Percentiles rank a stretch among this genome's conserved stretches.
Conservation (phyloP, 345 rosid genomes). For the Fremontodendron californicum region DNA sequence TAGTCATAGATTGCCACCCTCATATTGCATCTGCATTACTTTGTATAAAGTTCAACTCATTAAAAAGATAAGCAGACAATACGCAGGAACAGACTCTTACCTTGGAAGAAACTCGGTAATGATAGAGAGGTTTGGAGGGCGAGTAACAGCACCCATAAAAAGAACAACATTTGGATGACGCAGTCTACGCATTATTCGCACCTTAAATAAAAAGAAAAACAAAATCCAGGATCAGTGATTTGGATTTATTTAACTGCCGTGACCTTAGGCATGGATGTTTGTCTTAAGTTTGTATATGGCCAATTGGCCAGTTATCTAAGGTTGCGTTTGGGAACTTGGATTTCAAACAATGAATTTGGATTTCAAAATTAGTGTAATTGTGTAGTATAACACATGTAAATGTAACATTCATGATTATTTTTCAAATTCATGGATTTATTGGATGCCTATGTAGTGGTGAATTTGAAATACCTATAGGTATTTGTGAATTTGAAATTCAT, state of each 20-base stretch:
- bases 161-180: slow-evolving; percentile 99
- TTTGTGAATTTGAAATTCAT: no score
- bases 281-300: not conserved
- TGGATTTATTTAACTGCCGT: not conserved
- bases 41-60: not conserved
- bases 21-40: slow-evolving; percentile 2
- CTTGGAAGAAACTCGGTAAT: slow-evolving; percentile 97
- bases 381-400: no score
- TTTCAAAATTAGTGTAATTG: no score
- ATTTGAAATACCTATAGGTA: no score
- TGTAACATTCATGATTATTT: no score
- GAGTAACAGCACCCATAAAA: slow-evolving; percentile 98
- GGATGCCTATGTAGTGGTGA: no score
- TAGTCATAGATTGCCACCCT: not conserved
- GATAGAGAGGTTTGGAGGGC: slow-evolving; percentile 98
- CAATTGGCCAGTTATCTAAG: not conserved
- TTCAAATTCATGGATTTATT: no score
- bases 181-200: slow-evolving; percentile 95
- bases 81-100: slow-evolving; percentile 31
- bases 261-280: slow-evolving; percentile 6
- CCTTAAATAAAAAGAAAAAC: slow-evolving; percentile 40
- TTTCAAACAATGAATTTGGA: no score
- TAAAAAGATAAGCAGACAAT: not conserved
- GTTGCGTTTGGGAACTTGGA: no score
- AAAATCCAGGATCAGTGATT: slow-evolving; percentile 1